phyloP scores from a whole-genome alignment of 2,329 filamentous ascomycete species.

The Exophiala oligosperma region DNA sequence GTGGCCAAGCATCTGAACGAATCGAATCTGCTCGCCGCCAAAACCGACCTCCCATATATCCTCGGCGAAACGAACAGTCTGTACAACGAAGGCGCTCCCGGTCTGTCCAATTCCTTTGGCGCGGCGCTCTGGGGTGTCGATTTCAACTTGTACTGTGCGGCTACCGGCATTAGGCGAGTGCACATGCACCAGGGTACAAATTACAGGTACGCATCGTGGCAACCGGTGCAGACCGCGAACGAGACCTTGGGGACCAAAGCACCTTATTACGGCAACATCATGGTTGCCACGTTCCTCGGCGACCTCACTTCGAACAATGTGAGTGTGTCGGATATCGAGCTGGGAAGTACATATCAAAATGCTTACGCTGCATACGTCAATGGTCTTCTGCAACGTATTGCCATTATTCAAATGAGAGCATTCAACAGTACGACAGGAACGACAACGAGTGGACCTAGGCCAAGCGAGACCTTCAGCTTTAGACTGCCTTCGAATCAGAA shows the following conservation, averaged over 20 bases:
- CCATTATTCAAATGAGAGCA: constrained; percentile 58
- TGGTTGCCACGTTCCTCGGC: constrained; percentile 58
- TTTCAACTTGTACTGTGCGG: constrained; percentile 60
- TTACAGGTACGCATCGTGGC: constrained; percentile 63
- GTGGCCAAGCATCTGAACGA: constrained; percentile 54
- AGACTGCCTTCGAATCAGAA: constrained; percentile 26
- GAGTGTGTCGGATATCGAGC: constrained; percentile 51
- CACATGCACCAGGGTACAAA: constrained; percentile 67
- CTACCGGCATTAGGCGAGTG: constrained; percentile 56
- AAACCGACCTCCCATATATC: constrained; percentile 51
- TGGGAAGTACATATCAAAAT: constrained; percentile 41
- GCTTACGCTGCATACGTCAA: constrained; percentile 59
- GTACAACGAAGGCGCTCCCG: constrained; percentile 61
- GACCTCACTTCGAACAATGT: constrained; percentile 36
- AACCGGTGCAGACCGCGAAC: constrained; percentile 47
- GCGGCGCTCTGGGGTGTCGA: constrained; percentile 66
- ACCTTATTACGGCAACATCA: constrained; percentile 64
- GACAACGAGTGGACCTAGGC: constrained; percentile 15
- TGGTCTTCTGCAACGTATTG: constrained; percentile 47
- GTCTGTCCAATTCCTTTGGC: constrained; percentile 65
- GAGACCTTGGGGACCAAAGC: constrained; percentile 58
- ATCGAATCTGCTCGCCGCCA: constrained; percentile 43
- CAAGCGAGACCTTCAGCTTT: constrained; percentile 30
- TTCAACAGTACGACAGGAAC: constrained; percentile 53
- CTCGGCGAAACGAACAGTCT: constrained; percentile 64